Base-by-base conservation (phyloP, 208 protist species). In the Wallacemonas sp. region DNA sequence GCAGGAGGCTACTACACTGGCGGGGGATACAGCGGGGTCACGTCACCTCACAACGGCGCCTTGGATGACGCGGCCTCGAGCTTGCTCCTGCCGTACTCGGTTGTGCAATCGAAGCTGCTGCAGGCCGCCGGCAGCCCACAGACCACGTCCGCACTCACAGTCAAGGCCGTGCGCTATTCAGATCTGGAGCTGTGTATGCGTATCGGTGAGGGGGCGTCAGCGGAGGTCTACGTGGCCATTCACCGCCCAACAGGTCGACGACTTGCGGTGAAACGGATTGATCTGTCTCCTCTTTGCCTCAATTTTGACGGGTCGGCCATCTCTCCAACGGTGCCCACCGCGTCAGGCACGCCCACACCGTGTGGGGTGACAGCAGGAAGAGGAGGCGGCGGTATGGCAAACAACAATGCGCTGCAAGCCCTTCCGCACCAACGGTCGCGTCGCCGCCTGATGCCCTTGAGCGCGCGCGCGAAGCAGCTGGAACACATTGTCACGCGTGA, bases 221-320 rank as follows among this genome's bases (percentile, higher is more conserved):
- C 85, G 24, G 66, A 70, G 24, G 88, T 94, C n/a, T 90, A 78
- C 62, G 73, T 85, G 5, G 84, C 85, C 12, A 77, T 85, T 22
- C 88, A 94, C 66, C 61, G 69, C 11, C 88, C 88, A 0, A 90
- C 83, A 0, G 79, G 79, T 17, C 78, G 79, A 0, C 77, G 72
- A 9, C 69, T 94, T 1, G 88, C 88, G n/a, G 85, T 94, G 41
- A 94, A 94, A 70, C 80, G 82, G 11, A 72, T 94, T 49, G 81
- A 94, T 62, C 81, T 94, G 27, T 79, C 77, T 2, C 76, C 78
- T 11, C 56, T 94, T 36, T 85, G 82, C 60, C 70, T 82, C 15
- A 34, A 65, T n/a, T 66, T 70, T 61, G 31, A 64, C 4, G 31
- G 33, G 17, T 4, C 21, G 24, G 36, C 38, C 42, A 9, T n/a